Evolutionary conservation across 106 monocot species (phyloP).

Genomic region (Platanthera zijinensis): DNA sequence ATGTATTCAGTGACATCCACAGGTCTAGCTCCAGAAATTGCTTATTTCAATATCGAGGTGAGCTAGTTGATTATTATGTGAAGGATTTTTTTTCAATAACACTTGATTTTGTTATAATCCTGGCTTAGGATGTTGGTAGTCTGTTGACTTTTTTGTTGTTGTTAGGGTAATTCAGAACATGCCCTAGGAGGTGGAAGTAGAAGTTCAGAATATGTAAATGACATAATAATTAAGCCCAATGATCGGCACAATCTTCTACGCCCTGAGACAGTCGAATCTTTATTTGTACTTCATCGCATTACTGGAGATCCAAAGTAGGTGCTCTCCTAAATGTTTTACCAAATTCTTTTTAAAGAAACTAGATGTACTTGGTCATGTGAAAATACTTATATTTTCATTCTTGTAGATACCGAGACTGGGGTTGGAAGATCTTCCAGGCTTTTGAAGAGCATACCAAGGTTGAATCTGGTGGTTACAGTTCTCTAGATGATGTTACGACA

Average conservation of each 20-base stretch:
- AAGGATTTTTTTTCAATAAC: neutral
- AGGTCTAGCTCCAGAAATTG: slow-evolving; percentile 91
- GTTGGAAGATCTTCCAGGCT: slow-evolving; percentile 90
- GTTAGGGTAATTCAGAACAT: slow-evolving; percentile 46
- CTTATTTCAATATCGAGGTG: slow-evolving; percentile 78
- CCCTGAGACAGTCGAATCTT: slow-evolving; percentile 92
- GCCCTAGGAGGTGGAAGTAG: slow-evolving; percentile 67
- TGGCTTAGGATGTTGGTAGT: neutral
- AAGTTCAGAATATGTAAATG: slow-evolving; percentile 72
- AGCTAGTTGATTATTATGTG: neutral
- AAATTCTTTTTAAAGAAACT: neutral
- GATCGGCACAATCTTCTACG: slow-evolving; percentile 93
- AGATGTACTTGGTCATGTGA: neutral
- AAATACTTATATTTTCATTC: neutral
- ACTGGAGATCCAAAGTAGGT: slow-evolving; percentile 89
- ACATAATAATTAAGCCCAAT: slow-evolving; percentile 79
- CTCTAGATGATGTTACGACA: slow-evolving; percentile 77
- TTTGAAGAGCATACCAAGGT: slow-evolving; percentile 85
- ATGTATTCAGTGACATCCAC: slow-evolving; percentile 86
- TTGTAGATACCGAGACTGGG: slow-evolving; percentile 89
- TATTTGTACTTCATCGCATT: slow-evolving; percentile 82
- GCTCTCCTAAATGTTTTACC: neutral
- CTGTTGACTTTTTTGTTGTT: slow-evolving; percentile 1
- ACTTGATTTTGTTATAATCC: neutral
- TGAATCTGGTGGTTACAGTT: slow-evolving; percentile 82